Evolutionary conservation across 2,329 filamentous ascomycete genomes (phyloP).

Genomic region (Mycosphaerella arachidis): DNA sequence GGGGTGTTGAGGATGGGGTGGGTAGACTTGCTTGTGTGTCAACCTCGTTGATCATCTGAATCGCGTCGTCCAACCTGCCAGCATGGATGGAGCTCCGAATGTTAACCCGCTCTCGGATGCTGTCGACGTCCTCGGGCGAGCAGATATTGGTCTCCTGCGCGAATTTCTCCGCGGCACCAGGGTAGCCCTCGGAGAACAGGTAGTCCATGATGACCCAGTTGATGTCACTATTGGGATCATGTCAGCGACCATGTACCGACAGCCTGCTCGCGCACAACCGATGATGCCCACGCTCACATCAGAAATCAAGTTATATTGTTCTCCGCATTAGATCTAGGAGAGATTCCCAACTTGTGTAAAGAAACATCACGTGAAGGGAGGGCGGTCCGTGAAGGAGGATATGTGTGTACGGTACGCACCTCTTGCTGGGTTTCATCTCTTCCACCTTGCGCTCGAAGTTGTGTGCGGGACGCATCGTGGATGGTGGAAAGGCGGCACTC

Average conservation of each 20-base stretch:
- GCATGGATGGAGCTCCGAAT: conserved; percentile 81
- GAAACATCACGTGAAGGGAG: conserved; percentile 67
- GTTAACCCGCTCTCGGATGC: conserved; percentile 71
- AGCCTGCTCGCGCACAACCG: background rate
- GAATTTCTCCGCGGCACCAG: conserved; percentile 86
- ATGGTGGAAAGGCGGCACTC: conserved; percentile 59
- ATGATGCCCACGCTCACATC: conserved; percentile 36
- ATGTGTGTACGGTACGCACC: conserved; percentile 42
- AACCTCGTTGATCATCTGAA: conserved; percentile 81
- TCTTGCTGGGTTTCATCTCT: conserved; percentile 81
- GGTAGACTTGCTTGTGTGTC: conserved; percentile 74
- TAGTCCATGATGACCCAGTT: conserved; percentile 96
- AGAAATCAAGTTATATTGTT: conserved; percentile 74
- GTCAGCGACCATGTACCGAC: conserved; percentile 15
- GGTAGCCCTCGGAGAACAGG: conserved; percentile 91
- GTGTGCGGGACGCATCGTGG: conserved; percentile 58
- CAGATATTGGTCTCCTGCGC: conserved; percentile 86
- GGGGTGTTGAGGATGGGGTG: conserved; percentile 11
- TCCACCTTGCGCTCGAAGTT: conserved; percentile 77
- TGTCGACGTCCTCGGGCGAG: conserved; percentile 62
- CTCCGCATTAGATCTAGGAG: conserved; percentile 96
- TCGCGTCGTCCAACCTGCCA: conserved; percentile 80
- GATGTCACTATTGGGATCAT: conserved; percentile 65
- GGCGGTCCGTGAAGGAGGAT: conserved; percentile 27
- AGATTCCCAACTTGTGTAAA: conserved; percentile 99